These are phyloP conservation scores for Aquanectria penicillioides DNA, from an alignment of 2,329 filamentous ascomycete genomes.

Conservation along the genomic window DNA sequence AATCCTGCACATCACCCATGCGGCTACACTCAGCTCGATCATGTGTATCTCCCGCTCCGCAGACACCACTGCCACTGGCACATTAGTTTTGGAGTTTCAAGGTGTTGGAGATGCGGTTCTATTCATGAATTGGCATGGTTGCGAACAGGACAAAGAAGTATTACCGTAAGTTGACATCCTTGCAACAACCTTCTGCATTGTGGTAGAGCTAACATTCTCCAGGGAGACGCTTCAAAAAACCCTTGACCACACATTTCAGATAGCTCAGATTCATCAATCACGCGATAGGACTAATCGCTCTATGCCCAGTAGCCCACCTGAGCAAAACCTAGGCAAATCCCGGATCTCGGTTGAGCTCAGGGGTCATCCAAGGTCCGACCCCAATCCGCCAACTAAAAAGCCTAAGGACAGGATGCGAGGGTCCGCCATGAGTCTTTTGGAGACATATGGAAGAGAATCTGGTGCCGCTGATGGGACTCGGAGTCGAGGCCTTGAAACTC, in stretches of 20 bases:
- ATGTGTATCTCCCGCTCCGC: slow-evolving; percentile 37
- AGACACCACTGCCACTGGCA: neutral
- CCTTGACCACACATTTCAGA: slow-evolving; percentile 9
- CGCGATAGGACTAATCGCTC: neutral
- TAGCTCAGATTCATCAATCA: neutral
- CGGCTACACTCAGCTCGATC: slow-evolving; percentile 25
- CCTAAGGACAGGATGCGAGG: slow-evolving; percentile 42
- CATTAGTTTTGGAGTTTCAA: slow-evolving; percentile 37
- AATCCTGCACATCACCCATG: slow-evolving; percentile 28
- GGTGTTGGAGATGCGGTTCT: slow-evolving; percentile 8
- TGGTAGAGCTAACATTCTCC: slow-evolving; percentile 11
- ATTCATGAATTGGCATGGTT: slow-evolving; percentile 31
- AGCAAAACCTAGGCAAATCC: neutral
- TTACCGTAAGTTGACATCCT: slow-evolving; percentile 25
- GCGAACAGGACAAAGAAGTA: neutral
- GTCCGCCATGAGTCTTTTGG: neutral
- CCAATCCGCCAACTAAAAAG: slow-evolving; percentile 24
- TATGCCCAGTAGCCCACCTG: neutral
- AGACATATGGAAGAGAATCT: slow-evolving; percentile 3
- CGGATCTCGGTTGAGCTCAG: neutral
- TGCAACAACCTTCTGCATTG: neutral
- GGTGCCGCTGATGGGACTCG: slow-evolving; percentile 14
- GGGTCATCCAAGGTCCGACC: slow-evolving; percentile 23
- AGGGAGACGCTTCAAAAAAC: slow-evolving; percentile 26
- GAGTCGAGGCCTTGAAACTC: slow-evolving; percentile 29